Conservation (phyloP, 257 asterid genomes). For the Eucommia ulmoides region DNA sequence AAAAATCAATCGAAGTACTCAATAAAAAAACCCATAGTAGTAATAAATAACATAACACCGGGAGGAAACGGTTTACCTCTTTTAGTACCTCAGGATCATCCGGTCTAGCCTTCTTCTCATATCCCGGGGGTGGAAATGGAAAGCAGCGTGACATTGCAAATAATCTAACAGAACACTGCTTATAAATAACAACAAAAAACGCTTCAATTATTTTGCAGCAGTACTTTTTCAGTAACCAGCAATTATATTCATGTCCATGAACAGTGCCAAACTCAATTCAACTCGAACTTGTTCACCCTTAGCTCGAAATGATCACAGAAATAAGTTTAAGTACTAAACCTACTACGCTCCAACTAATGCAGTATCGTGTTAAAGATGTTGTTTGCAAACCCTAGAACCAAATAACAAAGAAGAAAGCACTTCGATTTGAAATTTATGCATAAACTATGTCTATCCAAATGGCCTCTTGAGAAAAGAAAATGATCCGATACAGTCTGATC, state of each 20-base stretch:
- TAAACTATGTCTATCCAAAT: conserved; percentile 8
- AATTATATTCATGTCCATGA: conserved; percentile 44
- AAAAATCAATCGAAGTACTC: background rate
- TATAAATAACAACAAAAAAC: conserved; percentile 16
- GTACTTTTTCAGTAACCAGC: conserved; percentile 39
- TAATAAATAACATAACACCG: background rate
- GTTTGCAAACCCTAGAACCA: background rate
- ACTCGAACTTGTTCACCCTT: conserved; percentile 4
- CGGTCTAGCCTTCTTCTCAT: conserved; percentile 52
- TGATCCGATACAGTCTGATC: conserved; percentile 10
- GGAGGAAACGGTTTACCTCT: too few relatives aligned
- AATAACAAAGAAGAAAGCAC: background rate
- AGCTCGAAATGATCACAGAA: conserved; percentile 4
- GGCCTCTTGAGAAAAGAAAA: conserved; percentile 9
- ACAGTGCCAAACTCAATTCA: conserved; percentile 40
- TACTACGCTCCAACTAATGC: conserved; percentile 1
- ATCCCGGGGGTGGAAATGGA: conserved; percentile 93
- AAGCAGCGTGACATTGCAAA: conserved; percentile 93
- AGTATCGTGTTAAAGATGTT: background rate
- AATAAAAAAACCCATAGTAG: background rate
- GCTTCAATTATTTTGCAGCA: conserved; percentile 25
- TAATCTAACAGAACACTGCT: conserved; percentile 11
- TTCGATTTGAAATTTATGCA: background rate
- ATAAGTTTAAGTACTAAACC: background rate
- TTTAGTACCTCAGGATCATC: conserved; percentile 46